Percentiles rank a stretch among this genome's conserved stretches.
These are phyloP conservation scores for Porcisia deanei DNA, from an alignment of 208 protist genomes.

Conservation along the genomic window DNA sequence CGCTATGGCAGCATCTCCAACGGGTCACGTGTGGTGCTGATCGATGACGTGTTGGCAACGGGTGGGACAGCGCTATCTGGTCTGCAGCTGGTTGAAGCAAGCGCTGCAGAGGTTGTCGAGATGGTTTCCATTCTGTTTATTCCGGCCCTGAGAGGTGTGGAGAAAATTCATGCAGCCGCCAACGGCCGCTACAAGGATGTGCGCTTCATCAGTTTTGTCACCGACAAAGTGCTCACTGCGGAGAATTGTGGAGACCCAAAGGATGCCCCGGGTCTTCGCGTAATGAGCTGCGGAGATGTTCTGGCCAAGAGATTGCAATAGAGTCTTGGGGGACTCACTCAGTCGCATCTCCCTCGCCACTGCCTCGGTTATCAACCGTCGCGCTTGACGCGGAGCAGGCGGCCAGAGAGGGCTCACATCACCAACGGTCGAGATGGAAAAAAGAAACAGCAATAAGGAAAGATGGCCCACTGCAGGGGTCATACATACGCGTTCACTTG, in stretches of 20 bases:
- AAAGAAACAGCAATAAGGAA: no score
- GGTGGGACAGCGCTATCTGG: conserved; percentile 91
- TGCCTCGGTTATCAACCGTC: no score
- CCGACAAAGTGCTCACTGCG: conserved; percentile 62
- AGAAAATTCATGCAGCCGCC: conserved; percentile 67
- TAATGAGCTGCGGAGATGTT: conserved; percentile 65
- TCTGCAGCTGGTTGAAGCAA: conserved; percentile 84
- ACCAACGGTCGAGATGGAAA: no score
- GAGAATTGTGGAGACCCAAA: conserved; percentile 78
- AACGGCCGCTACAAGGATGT: conserved; percentile 75
- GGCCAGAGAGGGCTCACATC: no score
- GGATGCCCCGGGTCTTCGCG: conserved; percentile 63
- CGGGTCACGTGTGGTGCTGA: conserved; percentile 82
- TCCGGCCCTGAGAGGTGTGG: conserved; percentile 61
- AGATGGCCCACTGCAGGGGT: no score
- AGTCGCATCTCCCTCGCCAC: not conserved
- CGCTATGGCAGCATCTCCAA: conserved; percentile 72
- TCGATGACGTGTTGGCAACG: conserved; percentile 93
- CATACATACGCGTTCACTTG: no score
- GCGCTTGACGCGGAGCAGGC: no score
- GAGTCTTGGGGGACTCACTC: no score
- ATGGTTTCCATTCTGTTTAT: conserved; percentile 63
- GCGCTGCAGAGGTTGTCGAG: conserved; percentile 72
- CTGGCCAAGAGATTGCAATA: not conserved
- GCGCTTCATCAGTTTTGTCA: conserved; percentile 63